Conservation (phyloP, 305 asterid genomes). For the Coffea humblotiana region DNA sequence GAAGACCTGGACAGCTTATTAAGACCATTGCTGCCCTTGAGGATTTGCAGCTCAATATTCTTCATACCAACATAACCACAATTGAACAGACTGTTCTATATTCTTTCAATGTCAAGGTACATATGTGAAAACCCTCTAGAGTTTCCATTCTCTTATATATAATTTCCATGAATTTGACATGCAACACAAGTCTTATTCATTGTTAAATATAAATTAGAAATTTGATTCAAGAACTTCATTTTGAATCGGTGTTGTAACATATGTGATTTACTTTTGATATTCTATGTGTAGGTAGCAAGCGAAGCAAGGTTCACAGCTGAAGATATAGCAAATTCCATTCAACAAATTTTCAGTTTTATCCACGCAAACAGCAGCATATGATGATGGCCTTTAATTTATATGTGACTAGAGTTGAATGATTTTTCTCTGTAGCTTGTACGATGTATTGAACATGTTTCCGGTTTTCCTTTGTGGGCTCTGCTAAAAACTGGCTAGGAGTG, state of each 20-base stretch:
- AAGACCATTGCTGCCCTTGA: conserved; percentile 80
- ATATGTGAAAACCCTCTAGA: background rate
- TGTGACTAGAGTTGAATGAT: background rate
- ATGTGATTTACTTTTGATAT: background rate
- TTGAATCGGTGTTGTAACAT: background rate
- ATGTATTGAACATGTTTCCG: background rate
- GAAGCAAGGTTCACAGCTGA: conserved; percentile 78
- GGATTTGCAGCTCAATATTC: conserved; percentile 80
- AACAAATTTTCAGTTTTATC: conserved; percentile 82
- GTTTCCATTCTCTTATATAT: background rate
- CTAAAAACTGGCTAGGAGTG: background rate
- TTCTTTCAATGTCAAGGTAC: conserved; percentile 91
- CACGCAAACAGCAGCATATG: conserved; percentile 53
- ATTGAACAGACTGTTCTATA: conserved; percentile 93
- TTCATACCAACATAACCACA: conserved; percentile 87
- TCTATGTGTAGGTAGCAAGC: conserved; percentile 53
- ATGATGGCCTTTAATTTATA: background rate
- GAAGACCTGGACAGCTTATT: conserved; percentile 75
- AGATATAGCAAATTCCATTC: conserved; percentile 83
- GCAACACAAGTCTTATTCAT: background rate
- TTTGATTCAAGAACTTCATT: background rate
- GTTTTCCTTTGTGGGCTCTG: background rate
- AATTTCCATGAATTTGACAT: background rate
- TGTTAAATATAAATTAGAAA: too few relatives aligned
- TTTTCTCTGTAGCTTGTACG: background rate